These are phyloP conservation scores for Hypoxylon rickii DNA, from an alignment of 495 filamentous ascomycete species.

Conservation along the genomic window DNA sequence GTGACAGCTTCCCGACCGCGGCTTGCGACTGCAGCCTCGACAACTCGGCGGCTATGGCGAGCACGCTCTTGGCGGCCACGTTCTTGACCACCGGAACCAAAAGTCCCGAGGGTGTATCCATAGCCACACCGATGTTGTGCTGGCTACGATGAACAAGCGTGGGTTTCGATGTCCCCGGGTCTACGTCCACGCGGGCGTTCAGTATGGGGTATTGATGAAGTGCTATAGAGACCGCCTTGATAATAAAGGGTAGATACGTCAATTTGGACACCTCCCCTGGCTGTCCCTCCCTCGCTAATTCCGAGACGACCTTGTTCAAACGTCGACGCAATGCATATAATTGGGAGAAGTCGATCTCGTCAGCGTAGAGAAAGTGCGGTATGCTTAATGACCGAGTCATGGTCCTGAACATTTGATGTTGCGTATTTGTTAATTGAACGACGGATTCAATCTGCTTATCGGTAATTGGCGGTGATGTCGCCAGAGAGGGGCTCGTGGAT, in stretches of 20 bases:
- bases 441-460: constrained; percentile 66
- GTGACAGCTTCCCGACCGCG: constrained; percentile 70
- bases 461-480: constrained; percentile 18
- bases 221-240: constrained; percentile 90
- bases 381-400: constrained; percentile 92
- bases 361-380: constrained; percentile 91
- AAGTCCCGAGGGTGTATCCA: constrained; percentile 89
- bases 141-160: constrained; percentile 73
- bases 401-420: constrained; percentile 95
- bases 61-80: constrained; percentile 72
- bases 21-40: constrained; percentile 73
- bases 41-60: constrained; percentile 77
- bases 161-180: constrained; percentile 56
- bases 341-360: constrained; percentile 77
- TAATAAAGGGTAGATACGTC: constrained; percentile 89
- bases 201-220: constrained; percentile 81
- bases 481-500: constrained; percentile 36
- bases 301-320: constrained; percentile 63
- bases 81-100: constrained; percentile 94
- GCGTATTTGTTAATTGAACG: constrained; percentile 72
- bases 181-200: constrained; percentile 78
- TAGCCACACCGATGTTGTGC: constrained; percentile 95
- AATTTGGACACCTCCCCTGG: constrained; percentile 61
- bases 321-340: constrained; percentile 70
- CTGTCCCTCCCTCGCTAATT: constrained; percentile 41